Base-by-base conservation (phyloP, 2,329 filamentous ascomycete genomes). In the Colletotrichum agaves region DNA sequence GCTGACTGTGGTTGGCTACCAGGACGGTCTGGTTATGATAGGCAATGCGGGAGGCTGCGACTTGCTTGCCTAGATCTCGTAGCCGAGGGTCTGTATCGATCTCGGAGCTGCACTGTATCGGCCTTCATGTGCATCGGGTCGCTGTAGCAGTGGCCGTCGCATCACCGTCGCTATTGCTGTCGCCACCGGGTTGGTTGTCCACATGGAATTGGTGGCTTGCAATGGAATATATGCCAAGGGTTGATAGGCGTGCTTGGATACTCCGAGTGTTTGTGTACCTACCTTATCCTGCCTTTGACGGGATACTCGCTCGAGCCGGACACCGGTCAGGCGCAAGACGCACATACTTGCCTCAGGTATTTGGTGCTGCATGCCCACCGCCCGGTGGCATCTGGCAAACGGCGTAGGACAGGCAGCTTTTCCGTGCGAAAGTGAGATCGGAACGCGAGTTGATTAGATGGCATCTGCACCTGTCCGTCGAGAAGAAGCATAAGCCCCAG, bases 361-460 rank as follows among this genome's bases (percentile, higher is more conserved):
- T 27, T 27, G 27, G 27, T 39, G 39, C 50, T 57, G 60, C 50
- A 50, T 37, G 47, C 55, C 52, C 15, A 35, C 47, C 35, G 47
- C 17, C 23, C 47, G 23, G 50, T 56, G 60, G 43, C 60, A 57
- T 56, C 49, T 39, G 41, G 60, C 63, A 52, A 23, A 41, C 31
- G 50, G 52, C 17, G 49, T 47, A 67, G 13, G 35, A 39, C 17
- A 44, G 41, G 13, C 21, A 41, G 27, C 6, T 27, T 27, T 46
- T 39, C 55, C n/a, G n/a, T 44, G 41, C 43, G 41, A 21, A 50
- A 41, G 13, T 13, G n/a, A 37, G 58, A 61, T 61, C 58, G 46
- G 47, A 52, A 58, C 64, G 52, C 61, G 53, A 53, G 52, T 46
- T 60, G 61, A 68, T 68, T 60, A 68, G 65, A 68, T 68, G 65